Evolutionary conservation across 257 asterid genomes (phyloP), one percentile per base, ranked within the genome.

Genomic region (Plantago elongata): DNA sequence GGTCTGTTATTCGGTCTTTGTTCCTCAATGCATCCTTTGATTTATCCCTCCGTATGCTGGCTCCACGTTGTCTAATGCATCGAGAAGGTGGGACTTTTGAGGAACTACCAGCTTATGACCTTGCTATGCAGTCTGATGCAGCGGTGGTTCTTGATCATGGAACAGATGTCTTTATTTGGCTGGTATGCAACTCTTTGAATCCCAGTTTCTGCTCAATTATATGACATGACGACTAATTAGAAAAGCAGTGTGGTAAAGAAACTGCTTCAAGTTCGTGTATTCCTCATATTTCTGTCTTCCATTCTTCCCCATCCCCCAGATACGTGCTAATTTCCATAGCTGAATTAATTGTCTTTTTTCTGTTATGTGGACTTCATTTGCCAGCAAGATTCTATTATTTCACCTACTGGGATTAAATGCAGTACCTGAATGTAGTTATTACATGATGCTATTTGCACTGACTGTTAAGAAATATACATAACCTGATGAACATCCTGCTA

Each of bases 111-210:
- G 95, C 98, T 42, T 76, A 92, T 79, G 95, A 89, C 83, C 97
- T 92, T 68, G 96, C 89, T 54, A 92, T 92, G 99, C 99, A 92
- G 71, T 86, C 99, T 61, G 99, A 89, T 79, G 84, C 96, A 57
- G 99, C 99, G 11, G 97, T 89, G 61, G 96, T 92, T 81, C 97
- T 92, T 69, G 99, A 92, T 75, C 97, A 92, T 49, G 99, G 99
- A 66, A 89, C 99, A 15, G 99, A 92, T 77, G 89, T 92, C 77
- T 92, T 92, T 81, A 84, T 92, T 78, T 92, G 99, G 99, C 78
- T 92, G 99, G 98, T 90, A 80, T 43, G 83, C 57, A 44, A 18
- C 54, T 47, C 13, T 44, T 3, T 18, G 15, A 56, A 13, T 73
- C 63, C 60, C 17, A n/a, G 16, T 7, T 63, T 16, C 34, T 17